Evolutionary conservation across 83 land plant species (phyloP), one percentile per base, ranked within the genome.

Genomic region (Diphasiastrum complanatum): DNA sequence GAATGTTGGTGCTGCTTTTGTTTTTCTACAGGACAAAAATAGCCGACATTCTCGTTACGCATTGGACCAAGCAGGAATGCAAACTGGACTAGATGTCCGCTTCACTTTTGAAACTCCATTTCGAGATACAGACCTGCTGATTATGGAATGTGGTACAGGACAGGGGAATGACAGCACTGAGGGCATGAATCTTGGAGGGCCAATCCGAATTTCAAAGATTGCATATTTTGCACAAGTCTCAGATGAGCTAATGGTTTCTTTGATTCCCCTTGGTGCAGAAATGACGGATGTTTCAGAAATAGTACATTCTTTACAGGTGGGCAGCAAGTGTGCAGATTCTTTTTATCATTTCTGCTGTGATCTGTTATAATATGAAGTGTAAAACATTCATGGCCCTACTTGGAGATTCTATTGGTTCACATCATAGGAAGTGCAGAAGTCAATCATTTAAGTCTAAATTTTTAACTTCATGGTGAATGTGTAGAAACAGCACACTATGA

Each of bases 41-140:
- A 64, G 73, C 61, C 38, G 69, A 11, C 51, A 72, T 36, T 56
- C 81, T 32, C 43, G 33, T 23, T 71, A 67, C 22, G 55, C 70
- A 24, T 47, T 91, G 41, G 51, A 46, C 19, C 75, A 75, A 61
- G 79, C 84, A 5, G 85, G 90, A 20, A 61, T 83, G 33, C 75
- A 63, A 25, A 82, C 84, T 26, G 89, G 95, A 5, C 45, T 84
- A 29, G 56, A 78, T 59, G 75, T 81, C 16, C 75, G 74, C 55
- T 74, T 91, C 48, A 78, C 58, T 27, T 87, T 91, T 68, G 83
- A 87, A 75, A 87, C 97, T 3, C 55, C 63, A 18, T 60, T 84
- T 26, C 62, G 87, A 41, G 64, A 82, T 55, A 80, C 51, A 40
- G 97, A 87, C 55, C 24, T 74, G 61, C 66, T 91, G 26, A 60